Base-by-base conservation (phyloP, 1,139 yeast species). In the Yamadazyma trypodendri region DNA sequence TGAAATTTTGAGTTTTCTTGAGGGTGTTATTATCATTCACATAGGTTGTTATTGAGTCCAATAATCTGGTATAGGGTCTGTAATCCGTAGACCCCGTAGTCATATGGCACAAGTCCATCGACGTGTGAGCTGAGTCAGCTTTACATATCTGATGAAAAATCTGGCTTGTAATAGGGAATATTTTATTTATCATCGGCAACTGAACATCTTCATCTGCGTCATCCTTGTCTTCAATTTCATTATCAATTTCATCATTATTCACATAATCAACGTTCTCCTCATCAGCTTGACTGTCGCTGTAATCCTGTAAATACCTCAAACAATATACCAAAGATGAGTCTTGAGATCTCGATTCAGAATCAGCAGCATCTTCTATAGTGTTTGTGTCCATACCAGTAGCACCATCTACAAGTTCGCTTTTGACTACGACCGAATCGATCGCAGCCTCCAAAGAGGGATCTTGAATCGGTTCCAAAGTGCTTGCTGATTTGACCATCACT, bases 131-230 rank as follows among this genome's bases (percentile, higher is more conserved):
- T 0, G 56, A 51, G 0, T 50, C 47, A 0, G 72, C 75, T 4
- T 63, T 50, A 3, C 58, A 49, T 2, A 81, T 71, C 6, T 69
- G 45, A 35, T 75, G 77, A 49, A 66, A 78, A 1, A 85, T 58
- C 55, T 87, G 95, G 42, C 69, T 73, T 27, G 79, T 79, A 0
- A 81, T 47, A 0, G 95, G 90, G 46, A 72, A 82, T 38, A 79
- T 64, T 15, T 68, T 57, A 53, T 83, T 84, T 37, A 65, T 1
- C 54, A 36, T 0, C 74, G 72, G 38, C 13, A 54, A 17, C 9
- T 48, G 54, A 6, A 50, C 58, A 10, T 35, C 43, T 4, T 45
- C 52, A 4, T 44, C 46, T 11, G 44, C 45, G 9, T 46, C 51
- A 6, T 42, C 51, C 9, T 33, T 46, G 10, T 47, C 45, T 2